These are phyloP conservation scores for Fusarium sp. DNA, from an alignment of 2,329 filamentous ascomycete genomes.

Conservation along the genomic window DNA sequence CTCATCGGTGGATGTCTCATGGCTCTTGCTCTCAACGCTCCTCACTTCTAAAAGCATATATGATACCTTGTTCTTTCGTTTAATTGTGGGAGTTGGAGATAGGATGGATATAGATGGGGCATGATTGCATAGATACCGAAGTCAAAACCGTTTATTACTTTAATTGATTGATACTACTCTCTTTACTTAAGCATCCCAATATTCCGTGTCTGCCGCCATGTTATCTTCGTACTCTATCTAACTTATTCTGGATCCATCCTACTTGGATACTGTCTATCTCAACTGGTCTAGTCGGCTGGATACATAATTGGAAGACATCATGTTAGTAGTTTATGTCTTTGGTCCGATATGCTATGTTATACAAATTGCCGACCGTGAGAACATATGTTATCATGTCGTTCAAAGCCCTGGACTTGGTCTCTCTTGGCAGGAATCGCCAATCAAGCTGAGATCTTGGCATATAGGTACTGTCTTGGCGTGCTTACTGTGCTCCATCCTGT, in stretches of 20 bases:
- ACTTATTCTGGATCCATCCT: no score
- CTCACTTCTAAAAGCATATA: conserved; percentile 48
- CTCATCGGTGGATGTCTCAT: conserved; percentile 56
- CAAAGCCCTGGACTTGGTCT: background rate
- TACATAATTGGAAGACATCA: no score
- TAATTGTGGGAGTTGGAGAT: background rate
- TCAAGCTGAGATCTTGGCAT: conserved; percentile 12
- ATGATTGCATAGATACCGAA: conserved; percentile 27
- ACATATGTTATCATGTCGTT: rapidly evolving
- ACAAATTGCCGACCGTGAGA: rapidly evolving
- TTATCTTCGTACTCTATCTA: no score
- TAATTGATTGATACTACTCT: conserved; percentile 32
- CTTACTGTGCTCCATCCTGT: background rate
- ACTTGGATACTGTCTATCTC: no score
- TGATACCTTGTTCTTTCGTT: conserved; percentile 20
- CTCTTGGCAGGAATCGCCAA: conserved; percentile 3
- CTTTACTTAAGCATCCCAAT: background rate
- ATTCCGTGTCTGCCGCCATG: no score
- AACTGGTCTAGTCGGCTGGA: no score
- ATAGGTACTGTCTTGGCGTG: background rate
- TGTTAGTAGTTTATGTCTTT: background rate
- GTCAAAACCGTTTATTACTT: conserved; percentile 16
- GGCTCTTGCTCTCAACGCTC: conserved; percentile 56
- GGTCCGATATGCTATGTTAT: background rate
- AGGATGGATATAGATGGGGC: conserved; percentile 23